Evolutionary conservation across 371 early-diverging fungal genomes (phyloP).

Genomic region (Gilbertella persicaria): DNA sequence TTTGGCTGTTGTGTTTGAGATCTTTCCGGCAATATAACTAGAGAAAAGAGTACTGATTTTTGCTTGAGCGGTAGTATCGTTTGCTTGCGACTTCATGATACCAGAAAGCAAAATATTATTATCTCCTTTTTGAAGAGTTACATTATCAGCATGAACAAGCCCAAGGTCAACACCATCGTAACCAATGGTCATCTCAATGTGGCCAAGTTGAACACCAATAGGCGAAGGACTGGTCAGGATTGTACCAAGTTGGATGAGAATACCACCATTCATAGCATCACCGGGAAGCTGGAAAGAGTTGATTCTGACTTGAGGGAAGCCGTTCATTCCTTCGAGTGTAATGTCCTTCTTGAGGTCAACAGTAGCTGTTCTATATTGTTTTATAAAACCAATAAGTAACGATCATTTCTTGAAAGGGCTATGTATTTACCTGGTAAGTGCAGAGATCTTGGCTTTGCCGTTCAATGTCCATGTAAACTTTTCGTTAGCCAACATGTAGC

Average conservation of each 20-base stretch:
- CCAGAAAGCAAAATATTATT: conserved; percentile 59
- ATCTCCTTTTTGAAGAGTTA: conserved; percentile 47
- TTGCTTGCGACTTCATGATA: conserved; percentile 49
- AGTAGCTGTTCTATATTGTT: conserved; percentile 36
- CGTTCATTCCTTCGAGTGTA: conserved; percentile 51
- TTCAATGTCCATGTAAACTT: conserved; percentile 59
- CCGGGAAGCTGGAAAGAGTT: conserved; percentile 58
- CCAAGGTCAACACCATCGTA: conserved; percentile 57
- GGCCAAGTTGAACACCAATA: conserved; percentile 61
- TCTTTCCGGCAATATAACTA: conserved; percentile 52
- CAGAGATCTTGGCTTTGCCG: conserved; percentile 58
- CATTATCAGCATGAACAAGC: conserved; percentile 46
- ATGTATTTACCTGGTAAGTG: conserved; percentile 48
- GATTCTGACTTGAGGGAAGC: conserved; percentile 58
- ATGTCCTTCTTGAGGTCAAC: conserved; percentile 48
- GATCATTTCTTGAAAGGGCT: background rate
- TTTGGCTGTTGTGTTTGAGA: conserved; percentile 51
- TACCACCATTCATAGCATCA: conserved; percentile 60
- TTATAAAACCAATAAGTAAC: background rate
- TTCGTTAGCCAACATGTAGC: conserved; percentile 54
- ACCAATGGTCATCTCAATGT: conserved; percentile 53
- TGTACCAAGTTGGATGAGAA: conserved; percentile 56
- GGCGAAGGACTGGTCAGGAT: conserved; percentile 61
- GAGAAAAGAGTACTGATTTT: conserved; percentile 58
- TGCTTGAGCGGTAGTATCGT: conserved; percentile 41